Evolutionary conservation across 2,329 filamentous ascomycete genomes (phyloP).

Genomic region (Alternaria triticina): DNA sequence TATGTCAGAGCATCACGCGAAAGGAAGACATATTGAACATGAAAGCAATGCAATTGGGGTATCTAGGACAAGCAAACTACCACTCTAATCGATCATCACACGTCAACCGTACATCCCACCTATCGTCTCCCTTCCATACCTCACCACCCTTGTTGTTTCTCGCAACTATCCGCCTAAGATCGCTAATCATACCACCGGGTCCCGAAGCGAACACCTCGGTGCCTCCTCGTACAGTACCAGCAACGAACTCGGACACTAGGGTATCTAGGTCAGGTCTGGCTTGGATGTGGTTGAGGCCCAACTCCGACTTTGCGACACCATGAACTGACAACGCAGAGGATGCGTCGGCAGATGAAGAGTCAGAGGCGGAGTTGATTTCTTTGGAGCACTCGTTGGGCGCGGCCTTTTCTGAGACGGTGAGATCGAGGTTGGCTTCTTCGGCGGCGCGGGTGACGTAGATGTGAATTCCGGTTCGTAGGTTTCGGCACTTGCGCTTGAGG

Average conservation of each 20-base stretch:
- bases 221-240: constrained; percentile 27
- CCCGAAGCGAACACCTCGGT: constrained; percentile 44
- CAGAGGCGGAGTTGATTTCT: constrained; percentile 27
- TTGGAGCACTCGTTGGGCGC: constrained; percentile 24
- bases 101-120: constrained; percentile 37
- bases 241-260: constrained; percentile 33
- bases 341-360: constrained; percentile 25
- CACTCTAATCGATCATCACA: constrained; percentile 45
- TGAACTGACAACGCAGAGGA: constrained; percentile 36
- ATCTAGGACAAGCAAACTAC: constrained; percentile 32
- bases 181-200: constrained; percentile 41
- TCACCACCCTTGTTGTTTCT: constrained; percentile 35
- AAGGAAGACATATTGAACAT: neutral
- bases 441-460: constrained; percentile 43
- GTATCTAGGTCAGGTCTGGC: constrained; percentile 28
- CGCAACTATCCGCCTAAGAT: constrained; percentile 41
- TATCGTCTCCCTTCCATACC: constrained; percentile 44
- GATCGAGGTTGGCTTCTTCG: constrained; percentile 26
- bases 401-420: constrained; percentile 26
- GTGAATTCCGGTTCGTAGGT: constrained; percentile 35
- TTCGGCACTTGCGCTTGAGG: constrained; percentile 35
- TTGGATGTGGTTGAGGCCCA: constrained; percentile 33
- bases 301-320: constrained; percentile 36
- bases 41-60: constrained; percentile 20
- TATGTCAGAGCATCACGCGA: too few species aligned